Percentiles rank a stretch among this genome's conserved stretches.
These are phyloP conservation scores for Silene coronaria DNA, from an alignment of 179 eudicot species.

Conservation along the genomic window DNA sequence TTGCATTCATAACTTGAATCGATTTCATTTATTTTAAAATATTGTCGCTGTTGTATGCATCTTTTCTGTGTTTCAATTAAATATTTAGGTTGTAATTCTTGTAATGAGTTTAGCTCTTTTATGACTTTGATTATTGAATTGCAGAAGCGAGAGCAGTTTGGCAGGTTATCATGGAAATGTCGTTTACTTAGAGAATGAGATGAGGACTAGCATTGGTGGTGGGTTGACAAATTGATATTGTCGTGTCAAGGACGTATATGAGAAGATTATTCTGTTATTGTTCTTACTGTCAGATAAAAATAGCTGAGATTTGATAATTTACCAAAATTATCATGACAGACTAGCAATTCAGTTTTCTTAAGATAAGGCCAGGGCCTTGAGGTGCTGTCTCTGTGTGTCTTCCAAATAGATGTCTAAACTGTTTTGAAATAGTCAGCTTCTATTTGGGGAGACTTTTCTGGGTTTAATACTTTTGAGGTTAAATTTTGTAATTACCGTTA, in stretches of 20 bases:
- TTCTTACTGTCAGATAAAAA: not conserved
- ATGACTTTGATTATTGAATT: not conserved
- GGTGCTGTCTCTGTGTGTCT: not conserved
- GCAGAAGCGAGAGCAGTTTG: slow-evolving; percentile 14
- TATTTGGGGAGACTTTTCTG: slow-evolving; percentile 5
- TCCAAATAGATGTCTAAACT: slow-evolving; percentile 1
- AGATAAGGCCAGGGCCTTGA: slow-evolving; percentile 4
- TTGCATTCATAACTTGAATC: not conserved
- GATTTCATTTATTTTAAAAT: not conserved
- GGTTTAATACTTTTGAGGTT: not conserved
- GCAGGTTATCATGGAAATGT: slow-evolving; percentile 4
- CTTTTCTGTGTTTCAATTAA: not conserved
- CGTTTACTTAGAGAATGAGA: not conserved
- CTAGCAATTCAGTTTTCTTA: slow-evolving; percentile 6
- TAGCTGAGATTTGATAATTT: slow-evolving; percentile 18
- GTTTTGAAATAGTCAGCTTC: not conserved
- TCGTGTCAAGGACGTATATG: not conserved
- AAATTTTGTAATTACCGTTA: not conserved
- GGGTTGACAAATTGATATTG: not conserved
- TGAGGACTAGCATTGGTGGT: slow-evolving; percentile 2
- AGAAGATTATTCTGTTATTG: not conserved
- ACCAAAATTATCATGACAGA: slow-evolving; percentile 11
- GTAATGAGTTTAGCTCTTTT: not conserved
- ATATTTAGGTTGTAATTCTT: not conserved
- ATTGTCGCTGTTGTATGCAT: not conserved